These are phyloP conservation scores for Pisolithus albus DNA, from an alignment of 768 basidiomycete species.

Conservation along the genomic window DNA sequence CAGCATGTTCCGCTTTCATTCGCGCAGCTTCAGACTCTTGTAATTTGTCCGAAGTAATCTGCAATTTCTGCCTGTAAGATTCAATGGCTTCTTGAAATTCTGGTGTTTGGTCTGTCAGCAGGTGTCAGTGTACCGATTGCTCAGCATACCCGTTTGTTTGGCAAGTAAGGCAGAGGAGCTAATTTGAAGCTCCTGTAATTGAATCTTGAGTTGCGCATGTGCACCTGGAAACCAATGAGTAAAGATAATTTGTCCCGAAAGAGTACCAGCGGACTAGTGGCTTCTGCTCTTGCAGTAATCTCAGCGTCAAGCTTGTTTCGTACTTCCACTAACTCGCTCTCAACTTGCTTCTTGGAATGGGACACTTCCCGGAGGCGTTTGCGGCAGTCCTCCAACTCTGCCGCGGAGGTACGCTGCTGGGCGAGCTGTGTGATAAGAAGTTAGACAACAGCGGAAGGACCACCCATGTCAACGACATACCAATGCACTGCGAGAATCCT, in stretches of 20 bases:
- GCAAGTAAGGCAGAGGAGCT: slow-evolving; percentile 52
- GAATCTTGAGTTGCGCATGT: slow-evolving; percentile 50
- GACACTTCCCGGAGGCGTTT: slow-evolving; percentile 54
- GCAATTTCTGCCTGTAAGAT: slow-evolving; percentile 58
- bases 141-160: slow-evolving; percentile 46
- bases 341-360: slow-evolving; percentile 50
- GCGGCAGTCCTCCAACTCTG: slow-evolving; percentile 60
- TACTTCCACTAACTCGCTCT: slow-evolving; percentile 45
- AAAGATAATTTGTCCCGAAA: not conserved
- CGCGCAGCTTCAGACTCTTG: slow-evolving; percentile 65
- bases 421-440: slow-evolving; percentile 38
- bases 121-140: not conserved
- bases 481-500: slow-evolving; percentile 65
- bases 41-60: slow-evolving; percentile 49
- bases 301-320: slow-evolving; percentile 52
- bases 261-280: slow-evolving; percentile 39
- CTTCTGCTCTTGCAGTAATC: slow-evolving; percentile 48
- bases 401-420: slow-evolving; percentile 57
- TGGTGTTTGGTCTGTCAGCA: slow-evolving; percentile 11
- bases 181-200: slow-evolving; percentile 59
- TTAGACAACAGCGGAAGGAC: not conserved
- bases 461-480: slow-evolving; percentile 32
- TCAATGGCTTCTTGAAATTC: slow-evolving; percentile 61
- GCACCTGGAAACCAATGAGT: slow-evolving; percentile 28
- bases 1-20: slow-evolving; percentile 57